Evolutionary conservation across 371 early-diverging fungal genomes (phyloP).

Genomic region (Mortierella sp.): DNA sequence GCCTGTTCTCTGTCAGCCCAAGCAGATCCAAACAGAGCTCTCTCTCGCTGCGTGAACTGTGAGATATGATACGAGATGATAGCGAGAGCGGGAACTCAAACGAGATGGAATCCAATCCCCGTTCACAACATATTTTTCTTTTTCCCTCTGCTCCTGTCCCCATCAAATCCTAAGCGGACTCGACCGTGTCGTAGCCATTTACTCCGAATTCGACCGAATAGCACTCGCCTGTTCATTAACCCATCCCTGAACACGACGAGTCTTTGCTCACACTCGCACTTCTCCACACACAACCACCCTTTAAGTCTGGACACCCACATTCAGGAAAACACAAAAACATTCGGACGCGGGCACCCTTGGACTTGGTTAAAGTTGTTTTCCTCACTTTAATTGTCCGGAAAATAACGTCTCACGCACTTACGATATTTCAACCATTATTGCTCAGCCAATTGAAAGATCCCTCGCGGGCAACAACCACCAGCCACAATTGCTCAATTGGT

Average conservation of each 20-base stretch:
- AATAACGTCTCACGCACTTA: too few species aligned
- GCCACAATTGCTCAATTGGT: not conserved
- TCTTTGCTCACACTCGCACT: not conserved
- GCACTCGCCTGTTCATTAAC: not conserved
- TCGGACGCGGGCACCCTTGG: slow-evolving; percentile 6
- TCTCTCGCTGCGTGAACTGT: too few species aligned
- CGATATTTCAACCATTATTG: too few species aligned
- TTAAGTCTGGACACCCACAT: slow-evolving; percentile 1
- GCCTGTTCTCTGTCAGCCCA: not conserved
- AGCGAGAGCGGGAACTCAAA: slow-evolving; percentile 4
- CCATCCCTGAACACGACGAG: not conserved
- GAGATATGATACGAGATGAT: not conserved
- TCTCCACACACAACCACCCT: not conserved
- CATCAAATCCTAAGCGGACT: slow-evolving; percentile 7
- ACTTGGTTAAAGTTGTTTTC: not conserved
- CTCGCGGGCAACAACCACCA: too few species aligned
- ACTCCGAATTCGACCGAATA: slow-evolving; percentile 5
- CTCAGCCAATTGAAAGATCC: not conserved
- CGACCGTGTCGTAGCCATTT: not conserved
- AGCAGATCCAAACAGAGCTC: slow-evolving; percentile 3
- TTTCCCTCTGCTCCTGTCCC: not conserved
- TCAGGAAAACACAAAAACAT: not conserved
- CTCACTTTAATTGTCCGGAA: not conserved
- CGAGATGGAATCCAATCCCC: not conserved
- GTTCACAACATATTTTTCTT: not conserved